These are phyloP conservation scores for Diaporthe sp. DNA, from an alignment of 2,329 filamentous ascomycete species.

Conservation along the genomic window DNA sequence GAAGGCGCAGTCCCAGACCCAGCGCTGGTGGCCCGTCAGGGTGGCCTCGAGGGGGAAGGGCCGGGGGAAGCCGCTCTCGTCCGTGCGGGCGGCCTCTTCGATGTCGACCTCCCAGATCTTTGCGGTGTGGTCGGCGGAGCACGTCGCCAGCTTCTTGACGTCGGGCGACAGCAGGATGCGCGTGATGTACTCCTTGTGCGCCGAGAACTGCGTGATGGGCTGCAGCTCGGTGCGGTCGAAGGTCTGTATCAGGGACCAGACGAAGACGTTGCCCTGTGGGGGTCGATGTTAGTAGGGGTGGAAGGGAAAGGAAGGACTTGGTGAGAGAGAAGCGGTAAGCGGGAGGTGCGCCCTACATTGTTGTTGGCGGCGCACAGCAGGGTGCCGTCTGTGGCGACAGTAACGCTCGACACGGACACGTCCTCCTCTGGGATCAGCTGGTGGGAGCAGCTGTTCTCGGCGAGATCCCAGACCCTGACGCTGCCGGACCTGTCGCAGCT, in stretches of 20 bases:
- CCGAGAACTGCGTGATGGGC: slow-evolving; percentile 89
- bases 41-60: slow-evolving; percentile 88
- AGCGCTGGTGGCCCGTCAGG: slow-evolving; percentile 90
- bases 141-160: slow-evolving; percentile 94
- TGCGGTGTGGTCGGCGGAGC: slow-evolving; percentile 92
- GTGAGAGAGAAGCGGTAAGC: not conserved
- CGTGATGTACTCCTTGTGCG: slow-evolving; percentile 93
- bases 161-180: slow-evolving; percentile 92
- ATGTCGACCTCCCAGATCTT: slow-evolving; percentile 96
- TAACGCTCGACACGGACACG: slow-evolving; percentile 92
- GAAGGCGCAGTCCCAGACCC: slow-evolving; percentile 98
- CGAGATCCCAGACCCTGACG: slow-evolving; percentile 95
- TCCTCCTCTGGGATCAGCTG: slow-evolving; percentile 97
- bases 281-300: slow-evolving; percentile 22
- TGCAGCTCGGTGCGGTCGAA: slow-evolving; percentile 87
- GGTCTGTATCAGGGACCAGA: slow-evolving; percentile 92
- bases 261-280: slow-evolving; percentile 90
- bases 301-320: not conserved
- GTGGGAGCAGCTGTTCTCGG: slow-evolving; percentile 96
- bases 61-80: slow-evolving; percentile 58
- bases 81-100: slow-evolving; percentile 57
- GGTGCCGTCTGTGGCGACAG: slow-evolving; percentile 93
- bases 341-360: slow-evolving; percentile 66
- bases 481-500: slow-evolving; percentile 94
- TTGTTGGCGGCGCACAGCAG: slow-evolving; percentile 96